Conservation (phyloP, 257 asterid genomes). For the Nicotiana tabacum region DNA sequence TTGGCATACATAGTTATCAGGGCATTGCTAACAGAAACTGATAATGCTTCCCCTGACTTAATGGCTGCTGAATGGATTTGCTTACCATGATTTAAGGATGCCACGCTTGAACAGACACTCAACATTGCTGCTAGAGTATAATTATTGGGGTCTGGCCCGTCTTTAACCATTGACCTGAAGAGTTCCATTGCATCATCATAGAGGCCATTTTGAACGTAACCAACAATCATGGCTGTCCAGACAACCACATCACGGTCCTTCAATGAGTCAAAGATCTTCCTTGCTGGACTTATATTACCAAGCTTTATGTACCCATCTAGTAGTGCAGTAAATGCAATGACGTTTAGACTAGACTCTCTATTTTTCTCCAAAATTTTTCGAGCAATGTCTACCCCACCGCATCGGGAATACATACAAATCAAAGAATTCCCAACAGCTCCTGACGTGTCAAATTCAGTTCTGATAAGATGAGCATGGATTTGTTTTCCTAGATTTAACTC, state of each 20-base stretch:
- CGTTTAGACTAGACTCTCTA: constrained; percentile 37
- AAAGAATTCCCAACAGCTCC: constrained; percentile 74
- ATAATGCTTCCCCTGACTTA: constrained; percentile 45
- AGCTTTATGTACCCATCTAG: constrained; percentile 75
- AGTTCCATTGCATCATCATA: constrained; percentile 57
- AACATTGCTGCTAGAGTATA: constrained; percentile 77
- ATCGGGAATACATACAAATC: constrained; percentile 74
- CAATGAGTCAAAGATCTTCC: constrained; percentile 63
- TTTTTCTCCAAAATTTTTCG: constrained; percentile 30
- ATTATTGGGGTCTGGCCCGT: constrained; percentile 62
- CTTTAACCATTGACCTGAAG: constrained; percentile 49
- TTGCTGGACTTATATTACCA: constrained; percentile 75
- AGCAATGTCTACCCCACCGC: constrained; percentile 61
- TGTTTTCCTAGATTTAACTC: constrained; percentile 54
- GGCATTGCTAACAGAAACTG: constrained; percentile 72
- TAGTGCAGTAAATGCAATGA: constrained; percentile 74
- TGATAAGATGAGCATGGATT: constrained; percentile 54
- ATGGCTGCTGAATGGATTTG: constrained; percentile 69
- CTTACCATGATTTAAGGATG: constrained; percentile 69
- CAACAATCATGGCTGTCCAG: constrained; percentile 93
- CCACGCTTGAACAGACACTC: constrained; percentile 61
- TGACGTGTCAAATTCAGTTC: constrained; percentile 40
- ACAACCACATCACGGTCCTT: constrained; percentile 70
- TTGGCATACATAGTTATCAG: constrained; percentile 80
- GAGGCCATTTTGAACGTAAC: constrained; percentile 61